Base-by-base conservation (phyloP, 2,329 filamentous ascomycete species). In the Pleurostoma richardsiae region DNA sequence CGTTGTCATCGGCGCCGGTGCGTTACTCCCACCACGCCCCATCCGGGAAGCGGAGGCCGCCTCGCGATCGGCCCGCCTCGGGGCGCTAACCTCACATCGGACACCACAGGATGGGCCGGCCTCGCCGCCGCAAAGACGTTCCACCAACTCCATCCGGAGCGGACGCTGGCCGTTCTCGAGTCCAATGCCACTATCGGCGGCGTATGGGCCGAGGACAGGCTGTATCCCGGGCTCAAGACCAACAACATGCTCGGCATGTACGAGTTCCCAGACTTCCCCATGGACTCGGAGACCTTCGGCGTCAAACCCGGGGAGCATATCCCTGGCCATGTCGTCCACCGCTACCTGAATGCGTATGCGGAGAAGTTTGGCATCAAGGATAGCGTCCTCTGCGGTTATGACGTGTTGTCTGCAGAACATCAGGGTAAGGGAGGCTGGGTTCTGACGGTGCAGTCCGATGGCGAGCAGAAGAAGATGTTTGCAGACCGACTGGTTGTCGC, bases 161-260 rank as follows among this genome's bases (percentile, higher is more conserved):
- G 72, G 45, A 74, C 73, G 3, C 59, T 88, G 28, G 65, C 74
- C 1, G 58, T 88, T 7, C 65, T 87, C 30, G 85, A 89, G 41
- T 65, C 71, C 4, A 71, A 73, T 8, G 60, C 70, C 10, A 77
- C 77, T 0, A 57, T 83, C 4, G 88, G 87, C 1, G 87, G 88
- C 4, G 81, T 82, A 11, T 91, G 86, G 87, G 77, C 82, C 6
- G 70, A 79, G 47, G 70, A 85, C 36, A 76, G 85, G 1, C 65
- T 89, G 1, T 86, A 90, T 59, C 78, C 82, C 0, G 82, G 80
- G 1, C 72, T 92, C 42, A 86, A 82, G 56, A 83, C 79, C 45
- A 91, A 92, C 64, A 90, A 90, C 57, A 76, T 88, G 60, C 62
- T 84, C 8, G 86, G 86, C 3, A 85, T 80, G 0, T 88, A 84